Evolutionary conservation across 1,284 basidiomycete species (phyloP).

Genomic region (Papiliotrema laurentii): DNA sequence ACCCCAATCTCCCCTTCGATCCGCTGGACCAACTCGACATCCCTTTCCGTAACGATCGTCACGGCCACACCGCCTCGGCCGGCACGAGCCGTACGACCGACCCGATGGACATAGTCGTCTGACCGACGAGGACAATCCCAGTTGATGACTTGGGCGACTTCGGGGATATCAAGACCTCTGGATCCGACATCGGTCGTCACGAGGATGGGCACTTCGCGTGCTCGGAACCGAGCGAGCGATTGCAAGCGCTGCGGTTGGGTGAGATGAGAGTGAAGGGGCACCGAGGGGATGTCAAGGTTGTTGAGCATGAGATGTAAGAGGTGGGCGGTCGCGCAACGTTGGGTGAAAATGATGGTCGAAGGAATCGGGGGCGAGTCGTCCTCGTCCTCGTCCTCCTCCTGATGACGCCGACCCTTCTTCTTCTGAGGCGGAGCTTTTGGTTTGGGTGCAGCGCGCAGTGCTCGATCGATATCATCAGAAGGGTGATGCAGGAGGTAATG

Average conservation of each 20-base stretch:
- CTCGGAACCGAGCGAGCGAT: slow-evolving; percentile 81
- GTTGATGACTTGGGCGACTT: slow-evolving; percentile 91
- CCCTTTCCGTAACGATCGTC: slow-evolving; percentile 90
- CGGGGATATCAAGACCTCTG: slow-evolving; percentile 89
- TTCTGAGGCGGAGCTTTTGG: slow-evolving; percentile 25
- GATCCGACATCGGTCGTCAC: slow-evolving; percentile 94
- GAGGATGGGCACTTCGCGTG: slow-evolving; percentile 81
- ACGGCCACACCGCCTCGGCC: slow-evolving; percentile 84
- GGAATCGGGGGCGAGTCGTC: slow-evolving; percentile 59
- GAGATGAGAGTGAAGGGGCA: slow-evolving; percentile 87
- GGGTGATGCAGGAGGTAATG: slow-evolving; percentile 85
- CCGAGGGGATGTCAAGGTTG: slow-evolving; percentile 73
- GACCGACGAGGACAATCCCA: slow-evolving; percentile 78
- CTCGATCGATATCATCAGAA: slow-evolving; percentile 62
- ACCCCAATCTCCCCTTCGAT: slow-evolving; percentile 81
- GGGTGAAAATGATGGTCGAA: slow-evolving; percentile 93
- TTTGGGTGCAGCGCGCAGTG: slow-evolving; percentile 28
- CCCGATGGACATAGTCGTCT: slow-evolving; percentile 59
- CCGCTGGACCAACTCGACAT: slow-evolving; percentile 75
- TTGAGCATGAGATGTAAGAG: slow-evolving; percentile 79
- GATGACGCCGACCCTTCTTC: slow-evolving; percentile 6
- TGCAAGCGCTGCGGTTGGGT: slow-evolving; percentile 78
- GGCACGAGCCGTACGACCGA: slow-evolving; percentile 84
- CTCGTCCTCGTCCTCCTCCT: slow-evolving; percentile 25
- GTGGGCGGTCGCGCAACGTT: slow-evolving; percentile 79